Percentiles rank a stretch among this genome's conserved stretches.
phyloP scores from a whole-genome alignment of 352 stramenopile species.

The Pilasporangium apinafurcum region DNA sequence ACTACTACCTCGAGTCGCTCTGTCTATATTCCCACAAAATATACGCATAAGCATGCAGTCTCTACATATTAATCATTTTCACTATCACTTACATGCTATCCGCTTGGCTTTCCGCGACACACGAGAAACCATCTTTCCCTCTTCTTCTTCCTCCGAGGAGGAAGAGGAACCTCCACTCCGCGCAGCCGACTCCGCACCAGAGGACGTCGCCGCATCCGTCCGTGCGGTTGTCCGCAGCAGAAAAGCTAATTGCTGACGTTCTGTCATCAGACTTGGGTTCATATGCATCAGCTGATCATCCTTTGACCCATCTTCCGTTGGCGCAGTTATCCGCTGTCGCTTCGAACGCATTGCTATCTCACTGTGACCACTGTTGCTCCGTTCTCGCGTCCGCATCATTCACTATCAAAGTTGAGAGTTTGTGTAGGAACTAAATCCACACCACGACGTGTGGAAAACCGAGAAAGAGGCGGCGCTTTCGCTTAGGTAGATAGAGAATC shows the following conservation, averaged over 20 bases:
- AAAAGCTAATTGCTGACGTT: slow-evolving; percentile 81
- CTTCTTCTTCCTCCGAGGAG: slow-evolving; percentile 23
- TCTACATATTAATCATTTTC: no score
- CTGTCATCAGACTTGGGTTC: slow-evolving; percentile 74
- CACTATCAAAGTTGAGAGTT: no score
- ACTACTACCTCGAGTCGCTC: slow-evolving; percentile 16
- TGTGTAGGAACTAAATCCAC: no score
- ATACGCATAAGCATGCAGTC: no score
- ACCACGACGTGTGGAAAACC: no score
- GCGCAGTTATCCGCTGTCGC: slow-evolving; percentile 3
- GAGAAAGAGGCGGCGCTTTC: no score
- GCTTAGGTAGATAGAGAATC: no score
- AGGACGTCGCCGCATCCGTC: slow-evolving; percentile 25
- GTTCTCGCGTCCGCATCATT: no score
- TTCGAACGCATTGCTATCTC: slow-evolving; percentile 15
- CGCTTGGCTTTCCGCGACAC: slow-evolving; percentile 13
- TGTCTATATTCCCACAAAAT: slow-evolving; percentile 4
- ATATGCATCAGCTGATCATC: slow-evolving; percentile 9
- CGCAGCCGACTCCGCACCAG: slow-evolving; percentile 18
- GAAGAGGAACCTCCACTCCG: slow-evolving; percentile 17
- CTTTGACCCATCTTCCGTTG: slow-evolving; percentile 2
- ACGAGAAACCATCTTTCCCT: slow-evolving; percentile 6
- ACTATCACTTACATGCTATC: no score
- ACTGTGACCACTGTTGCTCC: no score
- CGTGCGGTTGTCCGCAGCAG: slow-evolving; percentile 66